Base-by-base conservation (phyloP, 1,139 yeast genomes). In the Lodderomyces parapsilosis region DNA sequence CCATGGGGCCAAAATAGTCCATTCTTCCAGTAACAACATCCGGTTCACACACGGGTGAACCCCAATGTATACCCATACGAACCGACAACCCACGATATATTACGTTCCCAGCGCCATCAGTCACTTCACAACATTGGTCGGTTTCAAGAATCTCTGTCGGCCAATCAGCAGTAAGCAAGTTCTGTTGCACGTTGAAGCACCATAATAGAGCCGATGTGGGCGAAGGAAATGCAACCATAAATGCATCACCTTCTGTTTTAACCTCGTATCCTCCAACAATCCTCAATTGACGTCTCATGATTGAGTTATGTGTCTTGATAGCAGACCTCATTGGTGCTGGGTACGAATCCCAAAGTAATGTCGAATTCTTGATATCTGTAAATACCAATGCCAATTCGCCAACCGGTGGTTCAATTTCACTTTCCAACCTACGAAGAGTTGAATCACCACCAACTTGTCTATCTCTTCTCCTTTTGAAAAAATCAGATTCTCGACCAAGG, bases 1-100 rank as follows among this genome's bases (percentile, higher is more conserved):
- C 99, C 93, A 93, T 91, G 0, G 99, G 99, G 0, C 99, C 99
- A 56, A 93, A 86, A 62, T 93, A 93, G 65, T 93, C 99, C 99
- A 94, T 93, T 69, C 99, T 82, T 51, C 91, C 80, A 0, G 99
- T 93, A 44, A 91, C 90, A 44, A 93, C 86, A 69, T 93, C 99
- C 4, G 87, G 80, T 60, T 94, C 99, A 56, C 96, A 89, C 38
- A 93, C 97, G 0, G 99, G 99, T 1, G 86, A 75, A 45, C 99
- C 99, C 96, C 98, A 93, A 63, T 93, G 98, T 40, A 89, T 80
- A 48, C 99, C 99, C 98, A 93, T 93, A 57, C 99, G 80, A 9
- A 93, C 99, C 1, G 96, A 86, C 41, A 93, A 67, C 1, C 99
- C 99, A 46, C 95, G 73, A 63, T 84, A 93, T 6, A 93, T 77